These are phyloP conservation scores for Planoprotostelium fungivorum DNA, from an alignment of 78 protist species.

Conservation along the genomic window DNA sequence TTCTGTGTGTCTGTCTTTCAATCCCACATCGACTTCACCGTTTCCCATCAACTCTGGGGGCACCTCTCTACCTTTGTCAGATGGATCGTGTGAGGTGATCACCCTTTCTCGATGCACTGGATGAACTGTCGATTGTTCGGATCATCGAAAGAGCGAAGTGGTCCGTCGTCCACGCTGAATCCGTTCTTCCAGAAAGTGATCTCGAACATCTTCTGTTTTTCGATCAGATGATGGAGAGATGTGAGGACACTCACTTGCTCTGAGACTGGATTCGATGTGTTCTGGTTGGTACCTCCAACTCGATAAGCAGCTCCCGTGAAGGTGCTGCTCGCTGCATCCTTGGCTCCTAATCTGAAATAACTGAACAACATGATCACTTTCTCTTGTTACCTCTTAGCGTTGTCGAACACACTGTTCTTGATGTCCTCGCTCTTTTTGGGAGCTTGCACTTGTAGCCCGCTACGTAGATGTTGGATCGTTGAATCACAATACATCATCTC, in stretches of 20 bases:
- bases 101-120: constrained; percentile 20
- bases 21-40: constrained; percentile 3
- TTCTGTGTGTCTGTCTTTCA: background rate
- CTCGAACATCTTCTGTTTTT: background rate
- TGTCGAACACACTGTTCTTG: constrained; percentile 48
- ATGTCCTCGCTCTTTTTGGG: constrained; percentile 8
- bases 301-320: constrained; percentile 32
- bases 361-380: background rate
- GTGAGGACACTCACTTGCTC: background rate
- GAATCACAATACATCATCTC: constrained; percentile 28
- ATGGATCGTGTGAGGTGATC: background rate
- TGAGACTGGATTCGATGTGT: background rate
- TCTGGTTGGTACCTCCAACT: constrained; percentile 16
- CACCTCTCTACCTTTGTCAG: constrained; percentile 34
- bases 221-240: background rate
- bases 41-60: constrained; percentile 53
- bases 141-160: constrained; percentile 38
- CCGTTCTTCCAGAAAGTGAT: constrained; percentile 72
- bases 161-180: constrained; percentile 76
- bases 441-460: constrained; percentile 9
- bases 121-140: constrained; percentile 59
- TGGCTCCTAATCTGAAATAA: constrained; percentile 13
- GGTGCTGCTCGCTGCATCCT: constrained; percentile 4
- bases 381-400: constrained; percentile 42
- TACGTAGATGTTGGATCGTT: background rate